Base-by-base conservation (phyloP, 179 eudicot species). In the Vitellaria paradoxa region DNA sequence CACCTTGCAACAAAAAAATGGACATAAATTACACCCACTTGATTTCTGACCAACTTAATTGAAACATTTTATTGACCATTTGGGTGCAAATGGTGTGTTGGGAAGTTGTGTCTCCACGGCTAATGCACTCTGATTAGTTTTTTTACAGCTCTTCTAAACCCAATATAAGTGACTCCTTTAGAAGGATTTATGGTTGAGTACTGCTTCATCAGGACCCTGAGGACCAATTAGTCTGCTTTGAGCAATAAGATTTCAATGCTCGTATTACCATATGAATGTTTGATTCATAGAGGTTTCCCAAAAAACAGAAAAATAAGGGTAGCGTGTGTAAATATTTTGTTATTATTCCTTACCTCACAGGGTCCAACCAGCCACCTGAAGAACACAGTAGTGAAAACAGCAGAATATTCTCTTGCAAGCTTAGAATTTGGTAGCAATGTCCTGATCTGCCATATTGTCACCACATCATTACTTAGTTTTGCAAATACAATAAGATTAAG, bases 321-420 rank as follows among this genome's bases (percentile, higher is more conserved):
- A 1, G 37, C 37, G 37, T 30, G 37, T 30, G 37, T 30, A 30
- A 30, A 30, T 17, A 26, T 7, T 15, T 47, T 12, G 23, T 49
- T 14, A 50, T 30, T 30, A 30, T 30, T 7, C 60, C 68, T 14
- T 84, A 94, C 98, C 98, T 94, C 87, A 21, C 91, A 87, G 8
- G 89, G 86, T 17, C 98, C 98, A 6, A 94, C 81, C 17, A 94
- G 78, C 98, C 97, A 94, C 55, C 73, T 84, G 78, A 93, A 92
- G 79, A 86, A 86, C 40, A 87, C 13, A 18, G 90, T 85, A 13
- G 98, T 87, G 79, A 87, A 85, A 75, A 55, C 69, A 52, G 98
- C 96, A 45, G 81, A 85, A 74, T 81, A 53, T 78, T 91, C 93
- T 82, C 98, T 91, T 71, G 89, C 46, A 65, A 80, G 86, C 74